Base-by-base conservation (phyloP, 2,329 filamentous ascomycete genomes). In the Monilinia laxa region DNA sequence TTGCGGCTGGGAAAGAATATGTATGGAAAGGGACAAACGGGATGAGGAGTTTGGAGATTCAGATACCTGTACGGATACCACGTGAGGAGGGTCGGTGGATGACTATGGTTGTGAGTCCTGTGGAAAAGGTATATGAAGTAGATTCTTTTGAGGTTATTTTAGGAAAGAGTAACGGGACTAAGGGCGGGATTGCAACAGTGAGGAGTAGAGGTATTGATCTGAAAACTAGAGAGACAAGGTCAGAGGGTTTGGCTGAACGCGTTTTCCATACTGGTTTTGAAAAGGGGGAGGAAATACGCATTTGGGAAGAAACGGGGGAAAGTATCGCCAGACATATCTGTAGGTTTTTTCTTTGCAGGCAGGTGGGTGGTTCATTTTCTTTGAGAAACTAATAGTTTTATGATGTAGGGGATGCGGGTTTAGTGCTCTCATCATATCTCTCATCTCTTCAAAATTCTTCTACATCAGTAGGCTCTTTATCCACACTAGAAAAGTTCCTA, bases 271-370 rank as follows among this genome's bases (percentile, higher is more conserved):
- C 47, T 47, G 16, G 58, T 28, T 64, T 20, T 47, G 52, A 25
- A 18, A 28, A 14, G 2, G 16, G 47, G 28, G 35, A 40, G 23
- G 56, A 68, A 23, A 65, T 76, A 12, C 76, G 77, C 45, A 83
- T 91, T 55, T 87, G 85, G 80, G 89, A 91, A 75, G 89, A 91
- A 73, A 89, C 87, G 0, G 88, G 88, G 4, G 88, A 91, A 73
- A 90, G 87, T 74, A 91, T 91, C 73, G 89, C 89, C 7, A 80
- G 87, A 53, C 89, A 91, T 78, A 81, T 91, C 59, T 91, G 89
- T 88, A 80, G 67, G 72, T 65, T 67, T 66, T 52, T 51, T 53
- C 68, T 23, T 25, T 42, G 25, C 47, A 60, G 58, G 45, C 62
- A 60, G 53, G 65, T 67, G 72, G 69, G 70, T 62, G 47, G 72